A percentile compares a stretch with the other conserved stretches of the same genome.
Conservation (phyloP, 2,329 filamentous ascomycete genomes). For the Didymella segeticola region DNA sequence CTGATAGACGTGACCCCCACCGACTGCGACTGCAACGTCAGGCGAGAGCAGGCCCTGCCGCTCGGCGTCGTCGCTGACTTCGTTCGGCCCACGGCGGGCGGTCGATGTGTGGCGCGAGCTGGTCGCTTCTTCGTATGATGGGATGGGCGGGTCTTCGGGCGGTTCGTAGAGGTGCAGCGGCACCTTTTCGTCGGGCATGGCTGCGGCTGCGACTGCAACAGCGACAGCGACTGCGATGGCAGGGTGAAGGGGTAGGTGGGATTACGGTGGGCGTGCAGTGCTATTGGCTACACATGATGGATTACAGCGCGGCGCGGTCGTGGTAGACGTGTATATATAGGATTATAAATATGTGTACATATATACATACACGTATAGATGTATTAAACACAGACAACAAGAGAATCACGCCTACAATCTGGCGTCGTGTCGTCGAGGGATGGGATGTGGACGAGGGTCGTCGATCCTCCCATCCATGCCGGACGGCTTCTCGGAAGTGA, state of each 20-base stretch:
- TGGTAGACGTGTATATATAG: too few relatives aligned
- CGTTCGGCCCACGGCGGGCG: constrained; percentile 61
- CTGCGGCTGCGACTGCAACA: constrained; percentile 20
- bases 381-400: too few relatives aligned
- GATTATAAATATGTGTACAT: too few relatives aligned
- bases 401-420: too few relatives aligned
- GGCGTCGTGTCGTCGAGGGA: constrained; percentile 15
- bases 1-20: too few relatives aligned
- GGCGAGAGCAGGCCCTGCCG: constrained; percentile 75
- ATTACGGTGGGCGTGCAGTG: not conserved
- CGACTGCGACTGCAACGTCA: constrained; percentile 47
- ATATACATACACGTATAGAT: too few relatives aligned
- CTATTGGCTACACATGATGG: constrained; percentile 12
- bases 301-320: not conserved
- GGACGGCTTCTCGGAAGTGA: not conserved
- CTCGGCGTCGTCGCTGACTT: constrained; percentile 74
- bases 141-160: constrained; percentile 71
- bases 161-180: constrained; percentile 42
- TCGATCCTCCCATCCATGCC: too few relatives aligned
- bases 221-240: constrained; percentile 20
- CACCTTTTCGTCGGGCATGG: constrained; percentile 50
- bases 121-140: constrained; percentile 82
- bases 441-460: constrained; percentile 1
- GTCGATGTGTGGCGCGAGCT: constrained; percentile 59
- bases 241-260: constrained; percentile 5